Evolutionary conservation across 129 eudicot genomes (phyloP).

Genomic region (Arctium lappa): DNA sequence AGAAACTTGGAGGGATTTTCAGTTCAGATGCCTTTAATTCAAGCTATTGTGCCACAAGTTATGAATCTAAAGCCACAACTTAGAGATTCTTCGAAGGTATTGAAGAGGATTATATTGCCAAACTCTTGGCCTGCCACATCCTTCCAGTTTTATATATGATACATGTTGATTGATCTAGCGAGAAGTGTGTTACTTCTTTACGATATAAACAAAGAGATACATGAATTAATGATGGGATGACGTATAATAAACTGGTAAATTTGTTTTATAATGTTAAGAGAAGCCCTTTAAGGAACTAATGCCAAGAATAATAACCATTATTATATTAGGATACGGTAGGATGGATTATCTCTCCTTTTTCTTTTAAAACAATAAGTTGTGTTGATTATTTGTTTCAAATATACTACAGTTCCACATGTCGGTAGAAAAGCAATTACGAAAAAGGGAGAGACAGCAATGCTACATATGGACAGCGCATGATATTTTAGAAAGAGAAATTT

Average conservation of each 20-base stretch:
- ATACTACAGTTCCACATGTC: too few relatives aligned
- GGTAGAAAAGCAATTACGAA: too few relatives aligned
- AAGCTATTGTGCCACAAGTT: slow-evolving; percentile 86
- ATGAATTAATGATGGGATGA: background rate
- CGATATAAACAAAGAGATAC: too few relatives aligned
- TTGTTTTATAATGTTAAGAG: background rate
- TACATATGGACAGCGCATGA: too few relatives aligned
- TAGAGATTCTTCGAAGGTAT: slow-evolving; percentile 93
- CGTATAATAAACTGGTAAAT: background rate
- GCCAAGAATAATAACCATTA: background rate
- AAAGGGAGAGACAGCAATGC: too few relatives aligned
- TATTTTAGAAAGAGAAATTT: too few relatives aligned
- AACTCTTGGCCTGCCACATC: background rate
- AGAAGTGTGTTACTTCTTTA: background rate
- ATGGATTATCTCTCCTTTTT: too few relatives aligned
- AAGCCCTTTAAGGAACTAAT: background rate
- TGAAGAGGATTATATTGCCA: background rate
- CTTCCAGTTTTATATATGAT: background rate
- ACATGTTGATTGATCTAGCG: background rate
- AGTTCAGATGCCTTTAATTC: slow-evolving; percentile 88
- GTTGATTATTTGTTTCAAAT: too few relatives aligned
- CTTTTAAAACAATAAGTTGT: too few relatives aligned
- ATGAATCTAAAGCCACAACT: slow-evolving; percentile 92
- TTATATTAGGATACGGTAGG: too few relatives aligned
- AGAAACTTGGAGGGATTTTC: slow-evolving; percentile 63